Evolutionary conservation across 2,329 filamentous ascomycete species (phyloP), one percentile per base, ranked within the genome.

Genomic region (Aciculosporium take): DNA sequence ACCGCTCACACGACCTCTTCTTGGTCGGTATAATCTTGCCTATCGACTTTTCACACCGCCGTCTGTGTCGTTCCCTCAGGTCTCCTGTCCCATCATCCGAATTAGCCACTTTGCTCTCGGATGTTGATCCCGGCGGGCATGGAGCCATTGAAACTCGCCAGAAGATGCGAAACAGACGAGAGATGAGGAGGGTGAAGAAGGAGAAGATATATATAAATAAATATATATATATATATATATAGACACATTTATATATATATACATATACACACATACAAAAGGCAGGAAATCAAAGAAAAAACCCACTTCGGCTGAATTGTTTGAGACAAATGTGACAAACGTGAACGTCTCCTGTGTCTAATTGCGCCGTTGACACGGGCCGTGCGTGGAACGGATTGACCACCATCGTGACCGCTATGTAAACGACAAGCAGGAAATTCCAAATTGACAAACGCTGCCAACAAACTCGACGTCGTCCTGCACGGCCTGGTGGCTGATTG

Each of bases 281-380:
- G 7, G 2, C 10, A 20, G 31, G 7, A n/a, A 21, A n/a, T n/a
- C n/a, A 12, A 17, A 18, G 5, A 37, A 40, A 12, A 5, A 4
- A 42, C 43, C 24, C 33, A 45, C 43, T 42, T 31, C 43, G 43
- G 31, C 25, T 42, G 28, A 45, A 45, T 20, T 45, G 43, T 18
- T 45, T 45, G 7, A 45, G 32, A 17, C 43, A 45, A 36, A 45
- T 45, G 21, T 45, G 43, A 21, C 43, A 45, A n/a, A 45, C 40
- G 13, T 45, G 43, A 10, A 42, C 32, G 15, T 45, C 40, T 2
- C 40, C 43, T 2, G 36, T 40, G 13, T 45, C 40, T 13, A 45
- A 20, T 12, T 39, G 43, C 5, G 28, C 18, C 7, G 43, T 36
- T 10, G 39, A 40, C n/a, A 27, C 39, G 15, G 43, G 39, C n/a